phyloP scores from a whole-genome alignment of 2,329 filamentous ascomycete genomes.

The Sporothrix variecibatus region DNA sequence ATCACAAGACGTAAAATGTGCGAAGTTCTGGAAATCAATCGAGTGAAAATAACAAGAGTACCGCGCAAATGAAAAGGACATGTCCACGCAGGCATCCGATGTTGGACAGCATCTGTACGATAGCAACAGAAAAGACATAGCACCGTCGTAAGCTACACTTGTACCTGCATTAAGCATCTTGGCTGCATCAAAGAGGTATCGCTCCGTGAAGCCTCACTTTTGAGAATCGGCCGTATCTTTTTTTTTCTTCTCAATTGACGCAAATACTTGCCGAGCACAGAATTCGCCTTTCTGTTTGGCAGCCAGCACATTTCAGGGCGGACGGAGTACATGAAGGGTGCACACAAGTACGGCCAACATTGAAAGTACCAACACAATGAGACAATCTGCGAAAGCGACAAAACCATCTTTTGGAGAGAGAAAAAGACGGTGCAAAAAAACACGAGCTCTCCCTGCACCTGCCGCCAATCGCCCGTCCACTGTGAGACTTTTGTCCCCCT shows the following conservation, averaged over 20 bases:
- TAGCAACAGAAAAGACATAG: background rate
- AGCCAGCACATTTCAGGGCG: no score
- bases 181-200: background rate
- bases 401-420: background rate
- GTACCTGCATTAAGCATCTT: background rate
- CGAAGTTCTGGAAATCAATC: background rate
- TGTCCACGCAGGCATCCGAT: background rate
- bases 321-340: no score
- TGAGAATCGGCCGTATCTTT: background rate
- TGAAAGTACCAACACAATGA: background rate
- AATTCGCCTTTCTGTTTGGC: background rate
- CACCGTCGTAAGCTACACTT: background rate
- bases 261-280: background rate
- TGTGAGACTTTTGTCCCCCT: no score
- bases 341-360: background rate
- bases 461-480: background rate
- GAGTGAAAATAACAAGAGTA: background rate
- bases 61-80: background rate
- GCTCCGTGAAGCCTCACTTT: background rate
- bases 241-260: background rate
- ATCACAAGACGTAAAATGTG: background rate
- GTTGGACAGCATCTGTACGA: background rate
- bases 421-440: slow-evolving; percentile 6
- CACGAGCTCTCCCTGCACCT: background rate
- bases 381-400: no score